Base-by-base conservation (phyloP, 345 rosid genomes). In the Aquilaria yunnanensis region DNA sequence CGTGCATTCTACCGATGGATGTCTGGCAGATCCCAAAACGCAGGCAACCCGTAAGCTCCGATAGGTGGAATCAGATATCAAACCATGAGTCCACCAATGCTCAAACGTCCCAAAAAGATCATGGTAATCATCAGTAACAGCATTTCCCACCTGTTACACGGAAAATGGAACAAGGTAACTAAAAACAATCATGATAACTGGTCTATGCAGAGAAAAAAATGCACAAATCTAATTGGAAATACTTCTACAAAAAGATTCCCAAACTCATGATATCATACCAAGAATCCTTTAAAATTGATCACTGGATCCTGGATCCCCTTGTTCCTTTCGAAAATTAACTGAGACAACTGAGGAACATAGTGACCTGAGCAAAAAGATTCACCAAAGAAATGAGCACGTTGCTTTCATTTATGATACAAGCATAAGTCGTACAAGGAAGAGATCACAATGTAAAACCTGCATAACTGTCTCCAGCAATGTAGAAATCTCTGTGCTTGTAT, bases 71-170 rank as follows among this genome's bases (percentile, higher is more conserved):
- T 94, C 99, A 47, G 96, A 90, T 68, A 90, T 88, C 78, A 94
- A 76, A 13, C 97, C 99, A 74, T 88, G 97, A 57, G 87, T 74
- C 97, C 99, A 94, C 97, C 99, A 94, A 59, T 86, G 90, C 65
- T 94, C 96, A 62, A 94, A 94, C 13, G 88, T 80, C 43, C 99
- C 99, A 48, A 90, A 60, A 2, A n/a, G 72, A 70, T 90, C 97
- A 73, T 88, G 81, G 71, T 86, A 81, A 61, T 90, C 99, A 77
- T 94, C 99, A 2, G 85, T 94, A 61, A 94, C 96, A 53, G 92
- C 99, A 76, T 90, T 94, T 55, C 97, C 96, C 12, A 90, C 99
- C 99, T 94, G 65, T 29, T 50, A 57, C 31, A 10, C 47, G 43
- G 41, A 54, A 58, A 54, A 47, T 59, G 59, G 60, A 54, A 64